These are phyloP conservation scores for Curvularia eragrostidis DNA, from an alignment of 2,329 filamentous ascomycete species.

Conservation along the genomic window DNA sequence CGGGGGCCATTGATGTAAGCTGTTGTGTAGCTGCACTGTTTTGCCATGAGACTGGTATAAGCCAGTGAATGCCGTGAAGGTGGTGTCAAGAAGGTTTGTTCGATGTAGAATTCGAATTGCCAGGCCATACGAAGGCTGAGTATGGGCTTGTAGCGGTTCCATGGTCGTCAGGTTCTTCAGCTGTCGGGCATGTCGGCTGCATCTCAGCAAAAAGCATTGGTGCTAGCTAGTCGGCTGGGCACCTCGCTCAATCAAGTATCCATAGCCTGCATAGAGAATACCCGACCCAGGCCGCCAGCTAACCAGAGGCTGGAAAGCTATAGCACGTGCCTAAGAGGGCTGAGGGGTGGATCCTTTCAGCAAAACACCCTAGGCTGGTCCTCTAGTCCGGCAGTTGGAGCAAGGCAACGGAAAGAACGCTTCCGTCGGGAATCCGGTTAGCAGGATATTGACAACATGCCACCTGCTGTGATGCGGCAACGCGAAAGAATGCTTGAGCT, in stretches of 20 bases:
- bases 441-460: conserved; percentile 1
- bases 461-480: background rate
- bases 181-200: conserved; percentile 26
- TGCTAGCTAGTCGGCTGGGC: conserved; percentile 24
- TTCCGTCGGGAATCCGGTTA: conserved; percentile 14
- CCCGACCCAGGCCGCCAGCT: conserved; percentile 30
- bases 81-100: background rate
- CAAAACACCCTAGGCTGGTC: conserved; percentile 25
- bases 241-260: conserved; percentile 25
- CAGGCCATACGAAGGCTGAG: background rate
- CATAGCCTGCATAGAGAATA: conserved; percentile 27
- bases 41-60: background rate
- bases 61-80: background rate
- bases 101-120: background rate
- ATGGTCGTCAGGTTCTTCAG: conserved; percentile 12
- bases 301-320: conserved; percentile 23
- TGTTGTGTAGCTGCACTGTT: conserved; percentile 8
- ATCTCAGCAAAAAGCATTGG: conserved; percentile 20
- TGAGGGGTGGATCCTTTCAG: conserved; percentile 26
- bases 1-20: conserved; percentile 19
- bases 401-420: conserved; percentile 11
- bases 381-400: conserved; percentile 13
- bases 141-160: background rate
- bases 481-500: background rate
- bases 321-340: conserved; percentile 24